Evolutionary conservation across 179 eudicot species (phyloP).

Genomic region (Actinidia arguta): DNA sequence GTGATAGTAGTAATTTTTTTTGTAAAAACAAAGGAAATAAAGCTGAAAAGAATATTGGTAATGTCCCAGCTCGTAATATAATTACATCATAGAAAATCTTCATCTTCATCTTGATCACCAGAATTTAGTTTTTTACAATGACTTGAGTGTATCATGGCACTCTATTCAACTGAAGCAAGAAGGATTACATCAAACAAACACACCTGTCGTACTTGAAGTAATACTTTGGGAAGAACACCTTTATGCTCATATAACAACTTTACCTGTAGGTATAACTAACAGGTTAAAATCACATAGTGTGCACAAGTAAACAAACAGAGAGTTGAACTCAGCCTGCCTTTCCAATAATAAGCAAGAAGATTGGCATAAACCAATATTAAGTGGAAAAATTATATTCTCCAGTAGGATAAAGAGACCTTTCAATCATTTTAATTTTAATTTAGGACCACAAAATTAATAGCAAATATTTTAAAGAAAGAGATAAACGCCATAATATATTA

Average conservation of each 20-base stretch:
- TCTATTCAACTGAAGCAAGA: not conserved
- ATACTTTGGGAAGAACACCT: slow-evolving; percentile 89
- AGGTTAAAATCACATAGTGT: not conserved
- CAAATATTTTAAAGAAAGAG: not conserved
- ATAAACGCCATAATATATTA: not conserved
- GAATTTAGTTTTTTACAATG: not conserved
- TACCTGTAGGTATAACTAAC: slow-evolving; percentile 54
- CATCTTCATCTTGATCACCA: not conserved
- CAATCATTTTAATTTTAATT: no score
- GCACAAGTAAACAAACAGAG: not conserved
- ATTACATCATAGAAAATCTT: not conserved
- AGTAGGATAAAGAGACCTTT: not conserved
- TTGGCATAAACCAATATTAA: not conserved
- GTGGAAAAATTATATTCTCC: not conserved
- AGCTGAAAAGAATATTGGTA: not conserved
- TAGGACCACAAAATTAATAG: not conserved
- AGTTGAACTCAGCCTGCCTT: not conserved
- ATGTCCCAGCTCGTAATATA: not conserved
- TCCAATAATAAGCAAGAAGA: not conserved
- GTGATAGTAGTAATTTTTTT: not conserved
- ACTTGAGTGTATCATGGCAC: not conserved
- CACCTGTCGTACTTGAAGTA: slow-evolving; percentile 85
- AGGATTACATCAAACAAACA: slow-evolving; percentile 16
- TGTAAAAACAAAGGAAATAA: not conserved
- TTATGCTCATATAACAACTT: slow-evolving; percentile 70